A percentile compares a stretch with the other conserved stretches of the same genome.
Conservation (phyloP, 306 rosid species). For the Casuarina equisetifolia region DNA sequence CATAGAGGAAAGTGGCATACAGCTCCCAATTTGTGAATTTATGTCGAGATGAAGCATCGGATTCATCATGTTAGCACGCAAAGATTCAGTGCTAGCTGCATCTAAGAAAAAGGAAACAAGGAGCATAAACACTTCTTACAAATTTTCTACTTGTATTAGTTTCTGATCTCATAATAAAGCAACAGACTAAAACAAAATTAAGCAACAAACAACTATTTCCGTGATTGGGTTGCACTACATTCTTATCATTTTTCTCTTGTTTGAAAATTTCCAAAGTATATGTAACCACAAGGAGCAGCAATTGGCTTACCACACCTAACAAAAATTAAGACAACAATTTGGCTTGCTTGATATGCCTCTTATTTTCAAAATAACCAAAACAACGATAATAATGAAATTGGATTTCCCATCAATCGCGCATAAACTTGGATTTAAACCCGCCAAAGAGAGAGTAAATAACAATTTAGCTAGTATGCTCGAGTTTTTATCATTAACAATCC, state of each 20-base stretch:
- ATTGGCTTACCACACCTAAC: background rate
- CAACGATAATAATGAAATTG: background rate
- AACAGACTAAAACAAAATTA: background rate
- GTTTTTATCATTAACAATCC: background rate
- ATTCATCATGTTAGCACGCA: slow-evolving; percentile 51
- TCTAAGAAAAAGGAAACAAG: slow-evolving; percentile 28
- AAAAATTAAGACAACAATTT: background rate
- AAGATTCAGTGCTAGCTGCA: slow-evolving; percentile 22
- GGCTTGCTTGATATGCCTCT: background rate
- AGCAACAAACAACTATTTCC: too few relatives aligned
- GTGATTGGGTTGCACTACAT: background rate
- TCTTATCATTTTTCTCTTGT: background rate
- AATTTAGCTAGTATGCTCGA: background rate
- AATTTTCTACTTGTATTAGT: background rate
- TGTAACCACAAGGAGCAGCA: background rate
- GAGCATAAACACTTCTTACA: background rate
- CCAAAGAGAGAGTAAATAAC: background rate
- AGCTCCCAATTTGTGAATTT: slow-evolving; percentile 77
- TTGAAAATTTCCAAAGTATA: background rate
- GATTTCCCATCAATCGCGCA: background rate
- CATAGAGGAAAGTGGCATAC: slow-evolving; percentile 79
- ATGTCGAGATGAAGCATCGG: slow-evolving; percentile 64
- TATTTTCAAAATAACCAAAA: background rate
- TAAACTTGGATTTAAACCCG: background rate
- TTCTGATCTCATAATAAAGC: background rate